Evolutionary conservation across 495 filamentous ascomycete genomes (phyloP), one percentile per base, ranked within the genome.

Genomic region (Talaromyces wortmannii): DNA sequence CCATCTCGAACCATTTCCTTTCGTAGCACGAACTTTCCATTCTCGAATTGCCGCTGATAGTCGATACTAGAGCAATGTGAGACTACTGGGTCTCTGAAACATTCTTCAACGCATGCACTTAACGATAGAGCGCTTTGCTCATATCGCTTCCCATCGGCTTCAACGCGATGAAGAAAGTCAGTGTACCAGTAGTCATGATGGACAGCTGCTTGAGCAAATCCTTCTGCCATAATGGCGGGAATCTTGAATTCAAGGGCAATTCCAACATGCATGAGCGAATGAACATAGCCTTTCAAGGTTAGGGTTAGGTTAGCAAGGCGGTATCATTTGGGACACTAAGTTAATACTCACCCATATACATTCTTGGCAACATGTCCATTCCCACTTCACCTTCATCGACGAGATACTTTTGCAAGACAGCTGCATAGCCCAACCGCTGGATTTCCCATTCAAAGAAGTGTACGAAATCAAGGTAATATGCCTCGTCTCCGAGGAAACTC

Each of bases 361-460:
- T 53, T 11, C 51, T 13, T 7, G n/a, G 30, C 33, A 53, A 36
- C 36, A 53, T 53, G 15, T 53, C 51, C 32, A 36, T 18, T 13
- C 30, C 51, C n/a, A 53, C 40, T 30, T 44, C 36, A 46, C 51
- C 40, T 2, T 33, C 51, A 17, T 32, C 51, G 17, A 53, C 33
- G n/a, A 53, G 36, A 46, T 53, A 53, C 40, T 53, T 53, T 31
- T 53, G 51, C 4, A 53, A 46, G n/a, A 53, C 23, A 4, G 51
- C 51, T 53, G 32, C 33, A 17, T 46, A 53, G 7, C 51, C 51
- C 3, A 43, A 10, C 29, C 15, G 33, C 11, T 53, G n/a, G 33
- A 53, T 46, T 10, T 45, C 16, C 10, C 45, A 10, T 46, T 45
- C 36, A 46, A 53, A 53, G 32, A 53, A 53, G 11, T 13, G 13